Base-by-base conservation (phyloP, 176 grass and related monocot genomes). In the Dactylis glomerata region DNA sequence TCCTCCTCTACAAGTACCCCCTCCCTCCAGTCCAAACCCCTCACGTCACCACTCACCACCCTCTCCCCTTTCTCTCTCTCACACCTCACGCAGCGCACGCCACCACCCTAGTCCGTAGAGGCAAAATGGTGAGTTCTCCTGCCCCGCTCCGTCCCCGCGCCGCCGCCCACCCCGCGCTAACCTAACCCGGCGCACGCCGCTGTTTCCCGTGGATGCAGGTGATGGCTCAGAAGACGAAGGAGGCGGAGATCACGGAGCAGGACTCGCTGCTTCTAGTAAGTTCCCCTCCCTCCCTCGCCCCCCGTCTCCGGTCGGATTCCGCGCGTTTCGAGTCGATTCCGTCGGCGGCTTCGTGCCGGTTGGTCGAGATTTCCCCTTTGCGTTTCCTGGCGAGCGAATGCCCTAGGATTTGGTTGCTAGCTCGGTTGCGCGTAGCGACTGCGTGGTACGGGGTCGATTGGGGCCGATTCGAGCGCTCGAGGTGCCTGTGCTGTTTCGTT, bases 171-270 rank as follows among this genome's bases (percentile, higher is more conserved):
- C 50, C 1, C 50, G 19, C 19, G 51, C 78, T 82, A 56, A 92
- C 57, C 33, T n/a, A n/a, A 38, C 4, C 37, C 8, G 15, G 46
- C 26, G 32, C 12, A 5, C 17, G 38, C 57, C 36, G 30, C 77
- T 57, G 26, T 75, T 55, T 30, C 19, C 36, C 32, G 42, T 75
- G 51, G 31, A 46, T 80, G 83, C 89, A 95, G 93, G 91, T 92
- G 61, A 67, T 86, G 51, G 91, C 86, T 58, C 91, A 95, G 62
- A 95, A 85, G 87, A 82, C 87, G 33, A 95, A 98, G 93, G 96
- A 94, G 80, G 93, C 91, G 41, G 91, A 98, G 83, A 91, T 98
- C 64, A 94, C 93, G 67, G 91, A 95, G 91, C 96, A 95, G 93
- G 96, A 98, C 62, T 98, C 96, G 52, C 86, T 94, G 77, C 93